Evolutionary conservation across 495 filamentous ascomycete species (phyloP), one percentile per base, ranked within the genome.

Genomic region (Hypoxylon lienhwacheense): DNA sequence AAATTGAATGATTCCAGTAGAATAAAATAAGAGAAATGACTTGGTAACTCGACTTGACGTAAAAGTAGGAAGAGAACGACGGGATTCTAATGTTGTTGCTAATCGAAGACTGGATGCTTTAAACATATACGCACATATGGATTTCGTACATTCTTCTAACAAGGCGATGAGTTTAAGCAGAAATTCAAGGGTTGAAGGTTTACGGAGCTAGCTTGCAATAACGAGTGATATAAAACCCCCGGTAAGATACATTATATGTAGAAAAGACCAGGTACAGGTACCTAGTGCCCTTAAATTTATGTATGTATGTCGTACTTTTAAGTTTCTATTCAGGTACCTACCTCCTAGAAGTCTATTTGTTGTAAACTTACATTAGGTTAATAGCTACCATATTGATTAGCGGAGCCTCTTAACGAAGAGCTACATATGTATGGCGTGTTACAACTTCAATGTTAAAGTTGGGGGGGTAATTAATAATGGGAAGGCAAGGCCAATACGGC

Each of bases 191-290:
- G 28, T 2, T 31, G 28, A 16, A 31, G 52, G 25, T 24, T 55
- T 32, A 24, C 39, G 49, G 45, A 41, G 56, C 39, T 50, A 39
- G 45, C 26, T 48, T 47, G 55, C 35, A 51, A 35, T 46, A 58
- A 46, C 15, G 47, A 52, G 47, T n/a, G n/a, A n/a, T n/a, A n/a
- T n/a, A n/a, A n/a, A n/a, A n/a, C n/a, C n/a, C n/a, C n/a, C n/a
- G n/a, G n/a, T n/a, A n/a, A n/a, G n/a, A n/a, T n/a, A n/a, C n/a
- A n/a, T n/a, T n/a, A n/a, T n/a, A n/a, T n/a, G n/a, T 28, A 28
- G 25, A 10, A 5, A 28, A 10, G 25, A 5, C 25, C 25, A 28
- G 5, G 10, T 5, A 10, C 10, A 5, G 25, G 25, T 28, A 5
- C 25, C 25, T 11, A 31, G 28, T 31, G 2, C 3, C 28, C 28